Conservation (phyloP, 805 yeast genomes). For the Tetrapisispora taiwanensis region DNA sequence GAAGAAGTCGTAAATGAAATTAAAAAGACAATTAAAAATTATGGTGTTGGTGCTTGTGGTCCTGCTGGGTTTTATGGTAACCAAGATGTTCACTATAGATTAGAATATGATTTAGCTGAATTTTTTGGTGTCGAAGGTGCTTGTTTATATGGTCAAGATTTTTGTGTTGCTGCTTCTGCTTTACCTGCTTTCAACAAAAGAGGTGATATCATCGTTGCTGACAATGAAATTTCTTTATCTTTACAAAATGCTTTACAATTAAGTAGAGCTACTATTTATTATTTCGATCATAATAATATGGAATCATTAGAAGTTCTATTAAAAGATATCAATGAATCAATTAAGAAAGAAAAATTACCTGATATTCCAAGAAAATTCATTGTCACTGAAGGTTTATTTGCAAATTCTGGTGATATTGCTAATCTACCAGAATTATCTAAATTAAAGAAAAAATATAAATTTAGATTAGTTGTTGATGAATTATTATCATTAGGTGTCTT, state of each 20-base stretch:
- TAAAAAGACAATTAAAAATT: slow-evolving; percentile 44
- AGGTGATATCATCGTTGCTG: slow-evolving; percentile 88
- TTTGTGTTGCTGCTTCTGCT: slow-evolving; percentile 76
- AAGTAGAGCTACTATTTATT: slow-evolving; percentile 69
- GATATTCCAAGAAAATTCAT: slow-evolving; percentile 76
- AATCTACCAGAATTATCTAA: slow-evolving; percentile 57
- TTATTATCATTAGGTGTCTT: slow-evolving; percentile 75
- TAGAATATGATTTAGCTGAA: slow-evolving; percentile 64
- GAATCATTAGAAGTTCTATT: slow-evolving; percentile 66
- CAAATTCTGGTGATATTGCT: slow-evolving; percentile 70
- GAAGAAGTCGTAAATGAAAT: slow-evolving; percentile 43
- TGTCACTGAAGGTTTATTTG: slow-evolving; percentile 83
- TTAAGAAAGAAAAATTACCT: slow-evolving; percentile 52
- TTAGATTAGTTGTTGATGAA: slow-evolving; percentile 82
- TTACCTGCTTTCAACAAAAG: slow-evolving; percentile 90
- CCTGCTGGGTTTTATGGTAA: slow-evolving; percentile 97
- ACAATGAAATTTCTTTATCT: slow-evolving; percentile 62
- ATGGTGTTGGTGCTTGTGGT: slow-evolving; percentile 97
- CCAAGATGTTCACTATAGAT: slow-evolving; percentile 77
- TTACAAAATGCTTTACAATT: slow-evolving; percentile 82
- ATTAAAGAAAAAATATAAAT: slow-evolving; percentile 73
- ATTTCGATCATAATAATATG: slow-evolving; percentile 79
- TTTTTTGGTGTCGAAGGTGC: slow-evolving; percentile 71
- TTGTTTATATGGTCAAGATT: slow-evolving; percentile 88
- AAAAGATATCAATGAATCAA: slow-evolving; percentile 47